Percentiles rank a stretch among this genome's conserved stretches.
Conservation (phyloP, 768 basidiomycete species). For the Cystoderma amianthinum region DNA sequence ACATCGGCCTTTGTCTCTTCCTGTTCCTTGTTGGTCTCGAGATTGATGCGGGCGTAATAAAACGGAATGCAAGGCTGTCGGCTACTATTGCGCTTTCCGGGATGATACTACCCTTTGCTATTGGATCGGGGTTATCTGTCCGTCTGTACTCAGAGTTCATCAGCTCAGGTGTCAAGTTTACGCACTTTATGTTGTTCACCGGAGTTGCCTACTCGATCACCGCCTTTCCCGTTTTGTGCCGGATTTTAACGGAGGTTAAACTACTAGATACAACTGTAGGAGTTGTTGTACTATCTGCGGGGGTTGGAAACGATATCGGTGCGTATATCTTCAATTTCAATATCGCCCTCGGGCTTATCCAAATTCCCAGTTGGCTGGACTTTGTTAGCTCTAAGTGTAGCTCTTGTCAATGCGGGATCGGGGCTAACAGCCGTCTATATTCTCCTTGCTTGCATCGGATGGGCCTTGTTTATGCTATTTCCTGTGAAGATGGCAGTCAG, state of each 20-base stretch:
- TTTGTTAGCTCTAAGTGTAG: constrained; percentile 84
- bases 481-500: constrained; percentile 52
- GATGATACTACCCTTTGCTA: constrained; percentile 81
- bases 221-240: constrained; percentile 79
- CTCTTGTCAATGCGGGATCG: constrained; percentile 82
- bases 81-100: constrained; percentile 72
- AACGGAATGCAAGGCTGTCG: constrained; percentile 66
- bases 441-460: constrained; percentile 72
- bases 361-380: constrained; percentile 63
- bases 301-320: constrained; percentile 82
- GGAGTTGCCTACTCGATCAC: constrained; percentile 90
- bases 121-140: constrained; percentile 61
- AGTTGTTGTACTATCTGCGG: constrained; percentile 87
- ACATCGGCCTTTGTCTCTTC: constrained; percentile 84
- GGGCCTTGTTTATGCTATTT: constrained; percentile 71
- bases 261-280: constrained; percentile 89
- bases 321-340: constrained; percentile 8
- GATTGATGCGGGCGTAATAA: constrained; percentile 77
- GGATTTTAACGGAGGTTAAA: constrained; percentile 87
- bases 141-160: constrained; percentile 76
- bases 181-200: constrained; percentile 91
- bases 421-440: constrained; percentile 85
- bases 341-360: not conserved
- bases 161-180: constrained; percentile 59
- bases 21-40: constrained; percentile 92